Conservation (phyloP, 2,329 filamentous ascomycete genomes). For the Venturia effusa region DNA sequence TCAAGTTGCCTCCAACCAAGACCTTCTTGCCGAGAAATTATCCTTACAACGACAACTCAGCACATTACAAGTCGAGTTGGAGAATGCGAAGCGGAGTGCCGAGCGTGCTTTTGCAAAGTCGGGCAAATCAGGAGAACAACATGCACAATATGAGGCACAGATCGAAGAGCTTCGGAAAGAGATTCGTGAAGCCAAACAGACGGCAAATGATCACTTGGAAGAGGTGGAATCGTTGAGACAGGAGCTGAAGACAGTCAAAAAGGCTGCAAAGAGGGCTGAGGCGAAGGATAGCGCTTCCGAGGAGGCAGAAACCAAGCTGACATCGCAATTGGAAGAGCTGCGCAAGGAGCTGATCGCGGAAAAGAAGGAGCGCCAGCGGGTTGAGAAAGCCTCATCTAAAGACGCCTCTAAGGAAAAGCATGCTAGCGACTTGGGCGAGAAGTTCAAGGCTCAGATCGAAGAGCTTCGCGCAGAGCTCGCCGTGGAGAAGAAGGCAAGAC, state of each 20-base stretch:
- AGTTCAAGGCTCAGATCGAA: conserved; percentile 28
- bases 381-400: conserved; percentile 11
- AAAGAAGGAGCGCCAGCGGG: conserved; percentile 40
- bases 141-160: conserved; percentile 31
- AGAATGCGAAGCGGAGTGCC: conserved; percentile 64
- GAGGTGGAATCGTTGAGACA: conserved; percentile 24
- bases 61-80: conserved; percentile 68
- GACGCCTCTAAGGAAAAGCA: neutral
- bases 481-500: conserved; percentile 39
- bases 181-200: conserved; percentile 8
- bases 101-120: conserved; percentile 45
- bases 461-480: conserved; percentile 40
- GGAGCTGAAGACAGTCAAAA: conserved; percentile 17
- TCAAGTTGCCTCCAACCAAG: conserved; percentile 51
- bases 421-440: neutral
- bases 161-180: conserved; percentile 27
- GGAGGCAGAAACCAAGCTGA: conserved; percentile 18
- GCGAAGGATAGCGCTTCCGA: conserved; percentile 14
- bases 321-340: conserved; percentile 33
- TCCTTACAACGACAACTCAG: conserved; percentile 67
- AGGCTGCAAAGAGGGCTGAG: neutral
- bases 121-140: conserved; percentile 38
- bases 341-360: conserved; percentile 40
- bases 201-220: conserved; percentile 1
- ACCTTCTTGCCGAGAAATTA: conserved; percentile 66